Percentiles rank a stretch among this genome's conserved stretches.
phyloP scores from a whole-genome alignment of 78 protist genomes.

The Planoprotostelium fungivorum region DNA sequence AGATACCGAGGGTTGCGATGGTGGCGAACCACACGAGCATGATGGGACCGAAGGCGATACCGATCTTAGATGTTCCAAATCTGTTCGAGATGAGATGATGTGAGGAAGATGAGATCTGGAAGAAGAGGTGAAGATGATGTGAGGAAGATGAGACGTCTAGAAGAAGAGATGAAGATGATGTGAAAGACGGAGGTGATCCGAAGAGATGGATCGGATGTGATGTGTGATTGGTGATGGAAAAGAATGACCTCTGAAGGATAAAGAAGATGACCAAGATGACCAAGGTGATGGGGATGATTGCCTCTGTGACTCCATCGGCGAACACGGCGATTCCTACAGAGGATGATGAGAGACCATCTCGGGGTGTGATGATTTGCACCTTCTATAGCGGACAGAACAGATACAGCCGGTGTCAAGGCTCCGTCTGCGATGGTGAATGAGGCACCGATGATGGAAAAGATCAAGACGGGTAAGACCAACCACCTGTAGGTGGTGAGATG shows the following conservation, averaged over 20 bases:
- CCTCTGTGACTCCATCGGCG: slow-evolving; percentile 1
- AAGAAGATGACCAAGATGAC: slow-evolving; percentile 11
- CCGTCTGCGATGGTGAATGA: slow-evolving; percentile 23
- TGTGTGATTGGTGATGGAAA: no score
- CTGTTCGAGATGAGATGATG: no score
- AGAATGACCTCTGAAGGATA: not conserved
- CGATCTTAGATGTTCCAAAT: slow-evolving; percentile 16
- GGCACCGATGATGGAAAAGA: slow-evolving; percentile 10
- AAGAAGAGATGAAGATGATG: not conserved
- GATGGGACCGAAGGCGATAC: slow-evolving; percentile 19
- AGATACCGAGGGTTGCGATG: slow-evolving; percentile 19
- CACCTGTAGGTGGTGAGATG: not conserved
- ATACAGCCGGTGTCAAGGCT: slow-evolving; percentile 15
- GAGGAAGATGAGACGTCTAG: not conserved
- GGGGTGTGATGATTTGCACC: not conserved
- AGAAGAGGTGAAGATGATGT: not conserved
- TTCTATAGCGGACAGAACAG: not conserved
- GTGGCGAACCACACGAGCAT: slow-evolving; percentile 20
- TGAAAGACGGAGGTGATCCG: no score
- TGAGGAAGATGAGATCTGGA: not conserved
- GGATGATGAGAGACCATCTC: not conserved
- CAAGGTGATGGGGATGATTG: slow-evolving; percentile 23
- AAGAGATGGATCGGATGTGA: no score
- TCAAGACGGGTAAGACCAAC: not conserved
- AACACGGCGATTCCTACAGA: slow-evolving; percentile 6